Evolutionary conservation across 352 stramenopile species (phyloP).

Genomic region (Phytophthora cajani): DNA sequence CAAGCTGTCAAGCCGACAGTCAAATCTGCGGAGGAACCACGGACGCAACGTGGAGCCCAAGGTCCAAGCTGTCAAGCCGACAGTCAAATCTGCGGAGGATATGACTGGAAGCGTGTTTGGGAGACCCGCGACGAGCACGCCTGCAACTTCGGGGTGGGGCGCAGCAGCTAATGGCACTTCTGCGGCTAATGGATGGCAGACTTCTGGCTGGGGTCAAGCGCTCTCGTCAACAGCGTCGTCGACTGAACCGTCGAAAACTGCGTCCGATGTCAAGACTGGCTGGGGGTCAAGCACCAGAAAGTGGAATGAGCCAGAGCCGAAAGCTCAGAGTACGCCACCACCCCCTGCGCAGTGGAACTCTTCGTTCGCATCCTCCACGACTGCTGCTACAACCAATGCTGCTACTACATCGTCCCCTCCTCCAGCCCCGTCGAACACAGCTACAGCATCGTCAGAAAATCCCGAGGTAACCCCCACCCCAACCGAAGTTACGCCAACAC

Average conservation of each 20-base stretch:
- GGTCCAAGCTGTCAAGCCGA: slow-evolving; percentile 44
- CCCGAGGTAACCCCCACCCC: slow-evolving; percentile 15
- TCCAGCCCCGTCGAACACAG: neutral
- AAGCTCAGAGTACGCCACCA: slow-evolving; percentile 5
- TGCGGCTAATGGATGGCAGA: slow-evolving; percentile 30
- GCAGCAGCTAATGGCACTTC: slow-evolving; percentile 8
- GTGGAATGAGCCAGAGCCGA: slow-evolving; percentile 43
- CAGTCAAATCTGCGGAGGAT: slow-evolving; percentile 25
- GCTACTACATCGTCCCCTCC: neutral
- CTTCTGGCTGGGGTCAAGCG: slow-evolving; percentile 34
- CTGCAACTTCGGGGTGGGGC: slow-evolving; percentile 31
- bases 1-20: slow-evolving; percentile 40
- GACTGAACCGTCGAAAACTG: slow-evolving; percentile 33
- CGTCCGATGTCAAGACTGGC: slow-evolving; percentile 31
- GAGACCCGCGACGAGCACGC: neutral
- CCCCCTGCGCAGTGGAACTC: slow-evolving; percentile 18
- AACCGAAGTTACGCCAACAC: slow-evolving; percentile 9
- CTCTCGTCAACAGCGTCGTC: slow-evolving; percentile 44
- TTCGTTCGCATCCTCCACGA: neutral
- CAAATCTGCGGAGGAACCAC: slow-evolving; percentile 25
- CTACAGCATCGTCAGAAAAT: slow-evolving; percentile 9
- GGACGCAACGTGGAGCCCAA: slow-evolving; percentile 54
- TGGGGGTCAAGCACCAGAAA: slow-evolving; percentile 40
- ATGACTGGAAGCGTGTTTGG: slow-evolving; percentile 48
- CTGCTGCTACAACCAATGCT: neutral